phyloP scores from a whole-genome alignment of 192 early-diverging fungal genomes.

The Dispira simplex region DNA sequence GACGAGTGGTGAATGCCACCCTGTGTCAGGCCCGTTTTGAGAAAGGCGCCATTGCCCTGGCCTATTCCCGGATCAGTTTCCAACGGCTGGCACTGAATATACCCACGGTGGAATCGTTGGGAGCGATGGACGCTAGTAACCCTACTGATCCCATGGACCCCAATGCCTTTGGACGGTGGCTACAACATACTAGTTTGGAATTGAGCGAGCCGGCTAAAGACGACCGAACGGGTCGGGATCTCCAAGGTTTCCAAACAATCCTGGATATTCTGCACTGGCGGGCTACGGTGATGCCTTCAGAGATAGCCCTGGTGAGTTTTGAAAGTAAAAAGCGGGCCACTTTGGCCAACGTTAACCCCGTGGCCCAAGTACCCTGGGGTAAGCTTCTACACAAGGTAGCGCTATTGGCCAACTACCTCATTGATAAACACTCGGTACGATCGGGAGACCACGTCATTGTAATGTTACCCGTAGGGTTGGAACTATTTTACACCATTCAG shows the following conservation, averaged over 20 bases:
- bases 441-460: constrained; percentile 43
- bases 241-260: constrained; percentile 48
- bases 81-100: constrained; percentile 47
- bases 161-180: constrained; percentile 25
- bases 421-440: constrained; percentile 37
- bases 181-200: constrained; percentile 59
- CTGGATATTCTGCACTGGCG: constrained; percentile 63
- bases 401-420: constrained; percentile 41
- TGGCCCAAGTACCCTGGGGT: constrained; percentile 45
- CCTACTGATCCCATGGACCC: neutral
- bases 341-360: constrained; percentile 15
- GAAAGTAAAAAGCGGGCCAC: constrained; percentile 33
- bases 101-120: constrained; percentile 29
- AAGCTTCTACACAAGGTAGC: constrained; percentile 54
- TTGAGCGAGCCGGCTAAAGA: constrained; percentile 42
- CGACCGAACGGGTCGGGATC: constrained; percentile 49
- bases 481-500: constrained; percentile 51
- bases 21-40: constrained; percentile 49
- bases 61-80: constrained; percentile 37
- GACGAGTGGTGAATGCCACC: constrained; percentile 44
- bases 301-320: constrained; percentile 38
- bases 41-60: constrained; percentile 34
- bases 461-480: constrained; percentile 47
- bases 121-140: neutral
- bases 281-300: constrained; percentile 40